Base-by-base conservation (phyloP, 768 basidiomycete genomes). In the Butyriboletus loyo region DNA sequence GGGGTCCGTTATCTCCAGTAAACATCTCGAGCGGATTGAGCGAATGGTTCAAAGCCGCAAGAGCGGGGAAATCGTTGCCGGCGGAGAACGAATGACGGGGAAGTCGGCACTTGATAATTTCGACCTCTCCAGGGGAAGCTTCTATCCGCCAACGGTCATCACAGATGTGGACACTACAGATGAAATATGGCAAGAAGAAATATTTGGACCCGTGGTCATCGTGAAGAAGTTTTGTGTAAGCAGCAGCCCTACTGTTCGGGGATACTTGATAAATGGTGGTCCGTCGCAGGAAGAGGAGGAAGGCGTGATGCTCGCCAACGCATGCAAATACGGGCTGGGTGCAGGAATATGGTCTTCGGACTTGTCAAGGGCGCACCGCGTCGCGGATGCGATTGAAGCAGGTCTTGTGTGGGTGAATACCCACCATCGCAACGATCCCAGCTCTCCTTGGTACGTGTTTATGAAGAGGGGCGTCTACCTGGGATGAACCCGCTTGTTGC, bases 371-470 rank as follows among this genome's bases (percentile, higher is more conserved):
- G 90, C 87, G 10, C 89, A 92, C 64, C 83, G 86, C 4, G 79
- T 91, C 3, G 79, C 90, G 7, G 78, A 77, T 45, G 73, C 73
- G 31, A 83, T 94, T 32, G 77, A 93, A 58, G 75, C 85, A 17
- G 92, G 92, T 5, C 63, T 93, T 28, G 86, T 89, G 40, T 94
- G 92, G 92, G 81, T 92, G 34, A 93, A 94, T 64, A 91, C 87
- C 0, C 89, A 92, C 58, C 92, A 94, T 63, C 80, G 91, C 41
- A 93, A 94, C 60, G 90, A 93, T 63, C 92, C 92, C 8, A 87
- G 86, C 56, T 91, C 88, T 30, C 90, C 92, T 36, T 94, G 92
- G 91, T 89, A 43, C 28, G 57, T 60, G 46, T 49, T 34, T 19
- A 36, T 53, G 13, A 39, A 22, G 5, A 38, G 21, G 24, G 7